Evolutionary conservation across 768 basidiomycete species (phyloP), one percentile per base, ranked within the genome.

Genomic region (Phallus indusiatus): DNA sequence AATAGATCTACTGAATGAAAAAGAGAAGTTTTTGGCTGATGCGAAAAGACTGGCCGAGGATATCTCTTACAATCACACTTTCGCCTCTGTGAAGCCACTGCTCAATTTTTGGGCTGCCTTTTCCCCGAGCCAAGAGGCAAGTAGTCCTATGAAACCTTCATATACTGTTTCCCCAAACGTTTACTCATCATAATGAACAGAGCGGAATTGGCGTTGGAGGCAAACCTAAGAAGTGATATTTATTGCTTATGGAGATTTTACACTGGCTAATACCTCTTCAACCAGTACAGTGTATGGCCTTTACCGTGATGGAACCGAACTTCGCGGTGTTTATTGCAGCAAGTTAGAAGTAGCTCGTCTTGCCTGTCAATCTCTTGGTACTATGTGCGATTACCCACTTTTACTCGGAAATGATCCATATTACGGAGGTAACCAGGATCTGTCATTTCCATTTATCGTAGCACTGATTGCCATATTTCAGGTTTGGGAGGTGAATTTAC

Each of bases 31-130:
- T 64, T 60, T 89, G 47, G 68, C 75, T 37, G 88, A 90, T 63
- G 85, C 86, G 2, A 68, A 69, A 54, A 77, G 84, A 28, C 79
- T 90, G 10, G 88, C 85, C 0, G 67, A 77, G 49, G 88, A 88
- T 66, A 75, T 90, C 35, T 83, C 88, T 1, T 70, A 76, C 28
- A 88, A 88, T 65, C 84, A 87, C 63, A 89, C 88, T 0, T 90
- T 89, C 68, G 77, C 84, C 61, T 83, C 86, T 0, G 87, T 91
- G 18, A 80, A 79, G 64, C 86, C 87, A 2, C 72, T 90, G 50
- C 71, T 90, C 63, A 90, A 90, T 66, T 88, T 90, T 63, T 91
- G 86, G 86, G 88, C 84, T 5, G 85, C 85, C 0, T 90, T 88
- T 63, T 75, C 84, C 18, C 82, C 88, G 0, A 90, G 88, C 67